Evolutionary conservation across 2,329 filamentous ascomycete species (phyloP).

Genomic region (Xylaria sp.): DNA sequence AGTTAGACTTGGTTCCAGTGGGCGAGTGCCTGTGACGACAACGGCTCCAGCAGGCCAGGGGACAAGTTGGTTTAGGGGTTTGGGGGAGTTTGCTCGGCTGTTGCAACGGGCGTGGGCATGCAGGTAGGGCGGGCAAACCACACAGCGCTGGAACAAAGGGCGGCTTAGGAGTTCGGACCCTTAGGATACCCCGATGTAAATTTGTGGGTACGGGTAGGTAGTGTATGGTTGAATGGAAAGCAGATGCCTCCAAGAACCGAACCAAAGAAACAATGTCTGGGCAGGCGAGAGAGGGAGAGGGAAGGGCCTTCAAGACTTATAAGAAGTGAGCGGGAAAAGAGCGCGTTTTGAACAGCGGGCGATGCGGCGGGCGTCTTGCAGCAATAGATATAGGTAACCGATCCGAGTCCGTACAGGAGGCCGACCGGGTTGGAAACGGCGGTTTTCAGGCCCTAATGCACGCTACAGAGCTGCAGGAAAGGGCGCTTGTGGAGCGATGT

Average conservation of each 20-base stretch:
- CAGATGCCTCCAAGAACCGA: background rate
- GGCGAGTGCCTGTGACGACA: conserved; percentile 16
- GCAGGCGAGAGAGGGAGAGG: background rate
- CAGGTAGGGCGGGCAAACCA: too few relatives aligned
- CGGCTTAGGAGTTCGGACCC: background rate
- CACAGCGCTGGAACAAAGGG: conserved; percentile 18
- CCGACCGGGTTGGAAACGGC: conserved; percentile 27
- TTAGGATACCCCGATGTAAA: background rate
- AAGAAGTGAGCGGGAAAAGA: conserved; percentile 14
- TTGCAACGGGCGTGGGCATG: conserved; percentile 12
- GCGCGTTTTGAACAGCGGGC: conserved; percentile 28
- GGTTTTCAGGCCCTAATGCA: conserved; percentile 36
- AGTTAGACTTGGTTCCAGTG: background rate
- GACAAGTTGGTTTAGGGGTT: conserved; percentile 11
- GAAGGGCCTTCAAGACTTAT: background rate
- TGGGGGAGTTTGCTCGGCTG: conserved; percentile 5
- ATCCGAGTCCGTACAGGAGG: conserved; percentile 8
- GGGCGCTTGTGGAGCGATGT: conserved; percentile 36
- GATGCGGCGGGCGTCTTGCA: conserved; percentile 2
- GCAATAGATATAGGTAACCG: conserved; percentile 18
- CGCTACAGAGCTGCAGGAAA: conserved; percentile 35
- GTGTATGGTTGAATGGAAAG: background rate
- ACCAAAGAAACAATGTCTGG: conserved; percentile 3
- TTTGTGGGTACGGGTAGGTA: background rate
- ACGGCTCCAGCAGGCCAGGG: conserved; percentile 18